Base-by-base conservation (phyloP, 73 alveolate genomes). In the Uronychia setigera region DNA sequence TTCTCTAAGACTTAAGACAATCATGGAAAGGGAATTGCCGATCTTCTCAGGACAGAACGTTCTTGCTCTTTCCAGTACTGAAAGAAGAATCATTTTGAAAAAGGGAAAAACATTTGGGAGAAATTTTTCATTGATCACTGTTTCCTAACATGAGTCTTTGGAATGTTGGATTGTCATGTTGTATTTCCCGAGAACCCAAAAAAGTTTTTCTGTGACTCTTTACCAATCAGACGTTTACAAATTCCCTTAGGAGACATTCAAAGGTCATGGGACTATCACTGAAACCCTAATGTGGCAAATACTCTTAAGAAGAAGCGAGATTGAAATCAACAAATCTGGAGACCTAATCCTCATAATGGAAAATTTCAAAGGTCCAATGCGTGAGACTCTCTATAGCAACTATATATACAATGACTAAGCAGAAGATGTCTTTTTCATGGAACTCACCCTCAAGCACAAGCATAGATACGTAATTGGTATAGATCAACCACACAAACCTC, bases 121-220 rank as follows among this genome's bases (percentile, higher is more conserved):
- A 25, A 5, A 31, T 31, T 33, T 81, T 59, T 31, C 31, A n/a
- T 11, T 88, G 28, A 58, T 89, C 28, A 84, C 95, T 26, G 86
- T 89, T 75, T 19, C 80, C 0, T 32, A 35, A 32, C 89, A 78
- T 35, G 85, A 86, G 28, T 33, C 77, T 1, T 78, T 89, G 79
- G 95, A 89, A 74, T 89, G 95, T 60, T 89, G 95, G 95, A 79
- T 89, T 13, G 78, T 89, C 90, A 60, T 78, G 28, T 29, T 89
- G 26, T 89, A 89, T 75, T 84, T 84, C 58, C 81, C 89, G 28
- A 33, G 32, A 28, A 89, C 86, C 31, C 31, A 75, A 28, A 31
- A 92, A 31, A 89, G 92, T 1, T 89, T 84, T 79, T 29, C 95
- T 1, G 83, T 84, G n/a, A 84, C 89, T 29, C 76, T 89, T 31